Evolutionary conservation across 106 monocot genomes (phyloP).

Genomic region (Amphibolis antarctica): DNA sequence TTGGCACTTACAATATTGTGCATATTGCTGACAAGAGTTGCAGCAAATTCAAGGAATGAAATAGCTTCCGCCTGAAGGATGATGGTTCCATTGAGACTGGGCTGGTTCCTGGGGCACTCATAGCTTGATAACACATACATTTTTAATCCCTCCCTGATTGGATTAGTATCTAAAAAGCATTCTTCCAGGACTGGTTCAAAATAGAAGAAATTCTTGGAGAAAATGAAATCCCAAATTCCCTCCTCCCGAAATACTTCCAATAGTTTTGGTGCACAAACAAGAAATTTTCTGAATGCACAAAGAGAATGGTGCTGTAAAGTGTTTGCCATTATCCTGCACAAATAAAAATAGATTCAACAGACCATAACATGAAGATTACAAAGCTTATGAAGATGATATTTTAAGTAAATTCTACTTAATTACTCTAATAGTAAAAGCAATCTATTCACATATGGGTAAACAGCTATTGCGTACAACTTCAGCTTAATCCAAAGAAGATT

Average conservation of each 20-base stretch:
- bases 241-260: slow-evolving; percentile 83
- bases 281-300: slow-evolving; percentile 73
- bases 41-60: slow-evolving; percentile 92
- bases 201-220: slow-evolving; percentile 90
- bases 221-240: slow-evolving; percentile 86
- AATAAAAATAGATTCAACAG: slow-evolving; percentile 1
- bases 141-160: background rate
- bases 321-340: slow-evolving; percentile 62
- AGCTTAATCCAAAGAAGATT: background rate
- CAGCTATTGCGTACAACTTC: background rate
- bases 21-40: slow-evolving; percentile 48
- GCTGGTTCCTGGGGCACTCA: slow-evolving; percentile 7
- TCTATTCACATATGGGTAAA: background rate
- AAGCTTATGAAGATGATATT: background rate
- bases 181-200: slow-evolving; percentile 45
- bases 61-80: slow-evolving; percentile 77
- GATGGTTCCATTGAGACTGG: slow-evolving; percentile 29
- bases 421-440: background rate
- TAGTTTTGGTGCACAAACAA: slow-evolving; percentile 57
- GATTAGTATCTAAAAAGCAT: slow-evolving; percentile 5
- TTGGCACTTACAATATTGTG: slow-evolving; percentile 59
- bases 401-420: background rate
- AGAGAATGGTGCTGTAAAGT: slow-evolving; percentile 76
- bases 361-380: background rate
- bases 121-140: slow-evolving; percentile 11